phyloP scores from a whole-genome alignment of 2,329 filamentous ascomycete genomes.

The Fusarium odoratissimum region DNA sequence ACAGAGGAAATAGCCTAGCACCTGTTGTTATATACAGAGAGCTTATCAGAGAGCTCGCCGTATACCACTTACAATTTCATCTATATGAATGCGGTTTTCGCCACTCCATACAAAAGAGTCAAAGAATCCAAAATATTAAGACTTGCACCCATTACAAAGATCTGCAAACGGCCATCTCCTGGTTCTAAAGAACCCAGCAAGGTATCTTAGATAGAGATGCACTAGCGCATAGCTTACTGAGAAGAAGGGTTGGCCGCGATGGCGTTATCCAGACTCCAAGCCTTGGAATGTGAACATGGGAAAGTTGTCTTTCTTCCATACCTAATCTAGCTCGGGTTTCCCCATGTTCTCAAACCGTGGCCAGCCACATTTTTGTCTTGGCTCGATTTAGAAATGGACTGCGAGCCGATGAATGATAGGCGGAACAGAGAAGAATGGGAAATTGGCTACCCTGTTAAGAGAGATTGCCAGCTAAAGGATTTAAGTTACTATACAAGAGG shows the following conservation, averaged over 20 bases:
- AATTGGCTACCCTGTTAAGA: too few relatives aligned
- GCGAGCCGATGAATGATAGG: too few relatives aligned
- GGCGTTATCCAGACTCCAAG: not conserved
- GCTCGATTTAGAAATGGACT: too few relatives aligned
- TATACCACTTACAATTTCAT: too few relatives aligned
- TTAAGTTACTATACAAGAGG: too few relatives aligned
- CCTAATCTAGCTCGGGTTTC: not conserved
- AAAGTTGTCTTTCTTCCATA: not conserved
- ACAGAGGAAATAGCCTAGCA: not conserved
- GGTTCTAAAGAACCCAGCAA: too few relatives aligned
- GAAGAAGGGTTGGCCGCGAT: not conserved
- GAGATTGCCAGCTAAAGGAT: too few relatives aligned
- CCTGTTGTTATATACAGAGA: not conserved
- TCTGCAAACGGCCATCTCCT: not conserved
- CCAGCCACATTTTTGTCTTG: too few relatives aligned
- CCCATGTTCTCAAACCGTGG: not conserved
- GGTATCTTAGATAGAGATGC: too few relatives aligned
- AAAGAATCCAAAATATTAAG: not conserved
- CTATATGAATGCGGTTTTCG: not conserved
- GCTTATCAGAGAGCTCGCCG: too few relatives aligned
- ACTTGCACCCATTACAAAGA: not conserved
- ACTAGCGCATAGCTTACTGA: fast-evolving
- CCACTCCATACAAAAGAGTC: not conserved
- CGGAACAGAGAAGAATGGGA: too few relatives aligned
- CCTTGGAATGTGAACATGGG: not conserved